phyloP scores from a whole-genome alignment of 2,329 filamentous ascomycete species.

The Venturia carpophila region DNA sequence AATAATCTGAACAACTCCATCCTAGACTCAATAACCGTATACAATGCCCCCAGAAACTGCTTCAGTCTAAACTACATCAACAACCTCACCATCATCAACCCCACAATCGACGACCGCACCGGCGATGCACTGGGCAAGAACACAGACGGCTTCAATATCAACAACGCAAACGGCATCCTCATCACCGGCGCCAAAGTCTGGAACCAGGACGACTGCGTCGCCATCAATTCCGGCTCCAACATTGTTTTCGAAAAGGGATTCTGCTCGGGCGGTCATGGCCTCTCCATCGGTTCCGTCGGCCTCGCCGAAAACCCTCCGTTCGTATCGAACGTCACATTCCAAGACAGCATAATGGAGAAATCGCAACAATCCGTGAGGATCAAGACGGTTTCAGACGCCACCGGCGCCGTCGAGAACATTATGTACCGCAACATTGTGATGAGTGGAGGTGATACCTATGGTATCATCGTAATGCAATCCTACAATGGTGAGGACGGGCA shows the following conservation, averaged over 20 bases:
- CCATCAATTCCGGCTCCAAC: slow-evolving; percentile 47
- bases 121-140: slow-evolving; percentile 44
- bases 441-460: slow-evolving; percentile 39
- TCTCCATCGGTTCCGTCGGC: slow-evolving; percentile 24
- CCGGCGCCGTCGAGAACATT: slow-evolving; percentile 43
- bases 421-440: slow-evolving; percentile 42
- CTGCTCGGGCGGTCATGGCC: slow-evolving; percentile 48
- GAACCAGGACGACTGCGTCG: slow-evolving; percentile 55
- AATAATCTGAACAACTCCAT: slow-evolving; percentile 25
- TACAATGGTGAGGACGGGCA: slow-evolving; percentile 38
- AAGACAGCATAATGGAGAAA: slow-evolving; percentile 37
- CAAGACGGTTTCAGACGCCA: slow-evolving; percentile 48
- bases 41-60: slow-evolving; percentile 29
- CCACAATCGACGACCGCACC: slow-evolving; percentile 51
- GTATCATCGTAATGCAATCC: slow-evolving; percentile 46
- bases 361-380: slow-evolving; percentile 49
- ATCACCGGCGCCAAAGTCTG: slow-evolving; percentile 46
- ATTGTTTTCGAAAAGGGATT: slow-evolving; percentile 33
- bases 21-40: slow-evolving; percentile 31
- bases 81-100: slow-evolving; percentile 39
- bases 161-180: slow-evolving; percentile 39
- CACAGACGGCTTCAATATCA: slow-evolving; percentile 52
- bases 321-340: slow-evolving; percentile 43
- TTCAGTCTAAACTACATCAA: slow-evolving; percentile 41
- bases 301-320: slow-evolving; percentile 36